Conservation (phyloP, 257 asterid species). For the Striga asiatica region DNA sequence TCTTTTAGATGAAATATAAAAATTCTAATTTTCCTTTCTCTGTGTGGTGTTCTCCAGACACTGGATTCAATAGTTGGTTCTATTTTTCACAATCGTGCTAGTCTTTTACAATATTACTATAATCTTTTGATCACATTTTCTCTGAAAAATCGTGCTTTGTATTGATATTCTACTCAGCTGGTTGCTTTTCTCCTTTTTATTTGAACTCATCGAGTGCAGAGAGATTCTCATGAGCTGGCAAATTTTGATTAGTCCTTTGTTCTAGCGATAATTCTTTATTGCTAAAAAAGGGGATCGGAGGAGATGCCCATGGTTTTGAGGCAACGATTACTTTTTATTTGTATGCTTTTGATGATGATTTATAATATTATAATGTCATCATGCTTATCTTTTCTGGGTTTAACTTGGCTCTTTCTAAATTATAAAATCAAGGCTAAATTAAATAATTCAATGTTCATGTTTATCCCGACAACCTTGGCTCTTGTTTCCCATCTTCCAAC, state of each 20-base stretch:
- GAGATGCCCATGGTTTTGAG: constrained; percentile 21
- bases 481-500: constrained; percentile 48
- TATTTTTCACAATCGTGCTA: no score
- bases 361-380: neutral
- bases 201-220: constrained; percentile 13
- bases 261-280: neutral
- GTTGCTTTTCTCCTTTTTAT: no score
- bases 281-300: neutral
- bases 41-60: no score
- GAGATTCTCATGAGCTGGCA: constrained; percentile 12
- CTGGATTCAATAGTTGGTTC: no score
- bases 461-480: constrained; percentile 36
- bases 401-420: neutral
- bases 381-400: neutral
- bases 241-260: neutral
- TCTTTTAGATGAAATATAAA: no score
- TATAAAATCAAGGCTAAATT: neutral
- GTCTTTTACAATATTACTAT: no score
- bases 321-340: constrained; percentile 12
- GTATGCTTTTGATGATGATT: constrained; percentile 22
- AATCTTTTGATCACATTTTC: no score
- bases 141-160: neutral
- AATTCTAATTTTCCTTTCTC: no score
- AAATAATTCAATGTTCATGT: constrained; percentile 30
- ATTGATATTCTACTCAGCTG: no score